These are phyloP conservation scores for Aureobasidium vineae DNA, from an alignment of 2,329 filamentous ascomycete genomes.

Conservation along the genomic window DNA sequence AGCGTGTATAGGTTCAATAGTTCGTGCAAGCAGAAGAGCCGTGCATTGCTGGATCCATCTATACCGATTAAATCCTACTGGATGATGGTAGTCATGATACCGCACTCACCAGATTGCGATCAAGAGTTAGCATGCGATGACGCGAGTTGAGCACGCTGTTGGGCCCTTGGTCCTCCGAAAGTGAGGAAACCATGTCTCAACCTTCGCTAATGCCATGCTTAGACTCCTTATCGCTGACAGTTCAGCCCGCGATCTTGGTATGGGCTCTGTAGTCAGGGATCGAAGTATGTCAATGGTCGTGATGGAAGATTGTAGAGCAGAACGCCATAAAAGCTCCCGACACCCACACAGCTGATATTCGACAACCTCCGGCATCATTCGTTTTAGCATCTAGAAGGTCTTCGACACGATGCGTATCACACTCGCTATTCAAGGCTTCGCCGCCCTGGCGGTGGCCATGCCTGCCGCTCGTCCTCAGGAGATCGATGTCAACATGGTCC, in stretches of 20 bases:
- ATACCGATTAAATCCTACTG: conserved; percentile 1
- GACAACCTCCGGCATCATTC: background rate
- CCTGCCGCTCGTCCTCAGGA: conserved; percentile 32
- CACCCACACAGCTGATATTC: background rate
- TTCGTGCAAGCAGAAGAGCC: background rate
- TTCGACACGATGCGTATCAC: conserved; percentile 9
- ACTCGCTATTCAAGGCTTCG: conserved; percentile 14
- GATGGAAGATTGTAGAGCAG: background rate
- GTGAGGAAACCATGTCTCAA: background rate
- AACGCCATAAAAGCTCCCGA: background rate
- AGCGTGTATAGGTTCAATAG: background rate
- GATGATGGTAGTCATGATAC: background rate
- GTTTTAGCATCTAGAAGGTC: background rate
- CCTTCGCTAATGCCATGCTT: conserved; percentile 1
- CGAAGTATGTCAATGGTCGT: background rate
- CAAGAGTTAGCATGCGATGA: conserved; percentile 2
- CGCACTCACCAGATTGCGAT: background rate
- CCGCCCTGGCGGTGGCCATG: conserved; percentile 27
- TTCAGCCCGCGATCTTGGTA: background rate
- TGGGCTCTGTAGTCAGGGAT: background rate
- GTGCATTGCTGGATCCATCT: conserved; percentile 7
- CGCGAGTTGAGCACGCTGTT: background rate
- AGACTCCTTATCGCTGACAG: background rate
- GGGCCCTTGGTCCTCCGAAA: background rate
- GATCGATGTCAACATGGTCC: conserved; percentile 29